Base-by-base conservation (phyloP, 2,329 filamentous ascomycete genomes). In the Nigrospora sphaerica region DNA sequence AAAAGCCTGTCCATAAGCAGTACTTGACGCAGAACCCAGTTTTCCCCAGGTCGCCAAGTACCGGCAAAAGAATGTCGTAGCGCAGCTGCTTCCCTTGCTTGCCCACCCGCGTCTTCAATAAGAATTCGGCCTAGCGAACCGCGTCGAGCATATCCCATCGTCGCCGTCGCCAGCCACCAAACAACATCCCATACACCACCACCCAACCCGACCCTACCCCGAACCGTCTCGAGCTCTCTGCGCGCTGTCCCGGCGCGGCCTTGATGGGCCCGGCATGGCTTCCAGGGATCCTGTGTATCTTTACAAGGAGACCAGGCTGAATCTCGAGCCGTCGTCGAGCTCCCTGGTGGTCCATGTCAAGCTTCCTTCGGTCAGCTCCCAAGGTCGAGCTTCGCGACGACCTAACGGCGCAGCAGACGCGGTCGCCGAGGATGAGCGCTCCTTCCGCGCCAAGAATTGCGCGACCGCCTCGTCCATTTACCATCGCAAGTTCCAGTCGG, bases 301-400 rank as follows among this genome's bases (percentile, higher is more conserved):
- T 68, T 93, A 86, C 75, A 91, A 90, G 73, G 89, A 95, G 77
- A 89, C 86, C 65, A 83, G 87, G 64, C 73, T 95, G 67, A 88
- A 88, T 66, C 78, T 93, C 58, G 87, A 93, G 68, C 81, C 83
- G 53, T 76, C 81, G 50, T 85, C 80, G 57, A 73, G 77, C 54
- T 80, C 79, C 57, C 86, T 84, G 49, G 78, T 84, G 58, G 78
- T 90, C 62, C 80, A 83, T 58, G 81, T 92, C 60, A 75, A 80
- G 59, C 77, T 89, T 55, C 79, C 83, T 54, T 73, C 75, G 36
- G 71, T 70, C 54, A 72, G 64, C 57, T 70, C 62, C 62, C 68
- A 69, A 63, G 68, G 62, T 60, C 67, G 61, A 61, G 60, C 54
- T 55, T 67, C 65, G 60, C 71, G 58, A 62, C 64, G 75, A 65